Base-by-base conservation (phyloP, 345 rosid species). In the Brassica rapa region DNA sequence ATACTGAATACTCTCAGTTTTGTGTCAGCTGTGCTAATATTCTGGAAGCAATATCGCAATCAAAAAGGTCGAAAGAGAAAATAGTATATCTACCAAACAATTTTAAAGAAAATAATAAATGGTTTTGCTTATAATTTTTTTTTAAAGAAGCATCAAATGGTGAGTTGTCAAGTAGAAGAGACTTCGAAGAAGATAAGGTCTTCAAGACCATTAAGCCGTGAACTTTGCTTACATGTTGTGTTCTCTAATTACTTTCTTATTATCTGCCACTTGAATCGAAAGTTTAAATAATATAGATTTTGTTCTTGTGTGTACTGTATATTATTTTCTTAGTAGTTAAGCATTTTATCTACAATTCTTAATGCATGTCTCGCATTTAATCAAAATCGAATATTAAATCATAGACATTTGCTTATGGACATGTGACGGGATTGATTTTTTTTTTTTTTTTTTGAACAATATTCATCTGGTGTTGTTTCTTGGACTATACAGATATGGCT, bases 1-100 rank as follows among this genome's bases (percentile, higher is more conserved):
- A 63, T 64, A 77, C 43, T 35, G 30, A 51, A 68, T 74, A 81
- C 79, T 25, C 70, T 68, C 68, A 76, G 77, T 72, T 25, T 67
- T 71, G 61, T 68, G 75, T 78, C 77, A 66, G 68, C 73, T 78
- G 39, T 57, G 53, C 9, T 43, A 78, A 30, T 49, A 72, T 41
- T 72, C 60, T 39, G 72, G 61, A 78, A 72, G 74, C 73, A 73
- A 79, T 27, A 27, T 49, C 56, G 56, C 24, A 30, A 49, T 78
- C n/a, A 56, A 49, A 61, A 67, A 24, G 35, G 39, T 15, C 8
- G 69, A 72, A 57, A 55, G 32, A 57, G 24, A 51, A 79, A 66
- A 46, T 59, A 32, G 3, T 27, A 51, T 51, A n/a, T 12, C 33
- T 64, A 67, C 12, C 3, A 37, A 27, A 32, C 32, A 12, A 16